phyloP scores from a whole-genome alignment of 371 early-diverging fungal genomes.

The Batkoa obscura region DNA sequence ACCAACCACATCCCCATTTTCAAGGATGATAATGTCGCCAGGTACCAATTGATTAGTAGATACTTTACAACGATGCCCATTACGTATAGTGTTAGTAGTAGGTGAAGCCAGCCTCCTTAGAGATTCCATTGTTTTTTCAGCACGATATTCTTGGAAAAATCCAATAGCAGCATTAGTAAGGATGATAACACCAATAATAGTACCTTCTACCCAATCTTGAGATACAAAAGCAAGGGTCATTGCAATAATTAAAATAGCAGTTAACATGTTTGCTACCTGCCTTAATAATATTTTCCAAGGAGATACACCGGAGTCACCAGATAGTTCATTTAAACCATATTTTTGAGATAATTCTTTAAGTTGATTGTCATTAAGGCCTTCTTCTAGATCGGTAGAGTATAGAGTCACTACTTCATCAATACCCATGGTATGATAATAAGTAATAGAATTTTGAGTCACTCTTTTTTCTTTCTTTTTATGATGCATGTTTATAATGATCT shows the following conservation, averaged over 20 bases:
- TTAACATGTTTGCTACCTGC: constrained; percentile 70
- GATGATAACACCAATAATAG: constrained; percentile 48
- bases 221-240: constrained; percentile 32
- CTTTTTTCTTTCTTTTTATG: no score
- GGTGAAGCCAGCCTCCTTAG: constrained; percentile 61
- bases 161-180: constrained; percentile 61
- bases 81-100: constrained; percentile 52
- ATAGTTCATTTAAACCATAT: constrained; percentile 57
- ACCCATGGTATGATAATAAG: constrained; percentile 21
- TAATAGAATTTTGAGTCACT: no score
- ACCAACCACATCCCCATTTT: constrained; percentile 71
- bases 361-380: constrained; percentile 36
- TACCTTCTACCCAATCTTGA: constrained; percentile 39
- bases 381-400: constrained; percentile 27
- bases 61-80: constrained; percentile 37
- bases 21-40: constrained; percentile 68
- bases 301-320: constrained; percentile 34
- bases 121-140: constrained; percentile 76
- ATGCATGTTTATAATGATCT: no score
- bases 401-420: constrained; percentile 27
- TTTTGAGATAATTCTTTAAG: constrained; percentile 24
- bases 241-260: constrained; percentile 54
- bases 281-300: constrained; percentile 49
- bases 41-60: constrained; percentile 58
- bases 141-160: constrained; percentile 72